Evolutionary conservation across 441 rosid genomes (phyloP).

Genomic region (Erodium chrysanthum): DNA sequence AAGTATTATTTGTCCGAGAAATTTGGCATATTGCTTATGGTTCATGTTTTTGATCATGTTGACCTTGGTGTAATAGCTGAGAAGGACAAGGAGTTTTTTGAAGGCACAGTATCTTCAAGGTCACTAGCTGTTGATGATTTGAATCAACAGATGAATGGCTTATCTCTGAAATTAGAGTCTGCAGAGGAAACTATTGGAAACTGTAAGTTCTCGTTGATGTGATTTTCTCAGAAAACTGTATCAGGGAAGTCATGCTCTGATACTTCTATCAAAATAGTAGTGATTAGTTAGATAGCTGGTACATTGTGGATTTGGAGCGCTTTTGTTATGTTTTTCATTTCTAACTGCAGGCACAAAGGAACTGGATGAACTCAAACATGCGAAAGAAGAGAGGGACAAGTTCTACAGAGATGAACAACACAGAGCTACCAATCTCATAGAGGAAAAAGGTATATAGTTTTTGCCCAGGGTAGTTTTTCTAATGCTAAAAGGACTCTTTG

Average conservation of each 20-base stretch:
- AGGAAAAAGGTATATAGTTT: constrained; percentile 50
- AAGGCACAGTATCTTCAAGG: constrained; percentile 39
- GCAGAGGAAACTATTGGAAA: constrained; percentile 43
- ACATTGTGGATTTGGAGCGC: not conserved
- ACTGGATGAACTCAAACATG: constrained; percentile 45
- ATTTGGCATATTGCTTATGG: constrained; percentile 15
- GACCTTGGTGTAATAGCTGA: constrained; percentile 47
- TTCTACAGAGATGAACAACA: constrained; percentile 34
- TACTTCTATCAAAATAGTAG: constrained; percentile 2
- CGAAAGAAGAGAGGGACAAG: constrained; percentile 45
- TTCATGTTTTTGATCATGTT: constrained; percentile 14
- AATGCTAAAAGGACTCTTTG: not conserved
- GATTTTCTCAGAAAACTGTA: not conserved
- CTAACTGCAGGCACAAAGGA: constrained; percentile 48
- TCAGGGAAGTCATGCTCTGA: not conserved
- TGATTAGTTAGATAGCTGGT: constrained; percentile 1
- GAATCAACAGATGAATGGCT: constrained; percentile 41
- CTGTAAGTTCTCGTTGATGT: constrained; percentile 32
- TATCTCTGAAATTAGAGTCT: constrained; percentile 44
- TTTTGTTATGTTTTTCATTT: constrained; percentile 16
- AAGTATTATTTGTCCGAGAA: constrained; percentile 4
- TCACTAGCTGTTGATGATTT: constrained; percentile 45
- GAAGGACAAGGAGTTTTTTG: constrained; percentile 51
- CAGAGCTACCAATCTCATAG: constrained; percentile 38
- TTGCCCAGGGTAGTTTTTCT: not conserved